phyloP scores from a whole-genome alignment of 2,329 filamentous ascomycete genomes.

The Diaporthe amygdali region DNA sequence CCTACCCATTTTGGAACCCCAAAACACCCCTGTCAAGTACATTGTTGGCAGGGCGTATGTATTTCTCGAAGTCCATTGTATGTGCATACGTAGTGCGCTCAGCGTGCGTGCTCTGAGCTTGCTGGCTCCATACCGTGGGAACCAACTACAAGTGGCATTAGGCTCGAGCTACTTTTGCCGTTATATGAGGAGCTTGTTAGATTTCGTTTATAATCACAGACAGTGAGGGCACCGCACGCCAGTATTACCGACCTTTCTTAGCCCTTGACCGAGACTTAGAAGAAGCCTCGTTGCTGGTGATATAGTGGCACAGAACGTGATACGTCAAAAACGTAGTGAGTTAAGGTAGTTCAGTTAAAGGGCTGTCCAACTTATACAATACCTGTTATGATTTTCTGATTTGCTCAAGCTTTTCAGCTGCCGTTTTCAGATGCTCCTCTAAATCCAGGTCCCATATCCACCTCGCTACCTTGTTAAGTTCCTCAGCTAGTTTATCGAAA shows the following conservation, averaged over 20 bases:
- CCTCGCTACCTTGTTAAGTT: not conserved
- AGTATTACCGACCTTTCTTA: not conserved
- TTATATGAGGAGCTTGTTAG: not conserved
- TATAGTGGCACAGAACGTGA: not conserved
- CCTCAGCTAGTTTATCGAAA: not conserved
- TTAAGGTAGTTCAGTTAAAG: not conserved
- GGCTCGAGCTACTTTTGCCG: not conserved
- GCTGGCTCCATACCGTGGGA: too few relatives aligned
- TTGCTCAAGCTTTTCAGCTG: not conserved
- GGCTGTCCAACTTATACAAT: not conserved
- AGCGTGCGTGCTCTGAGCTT: too few relatives aligned
- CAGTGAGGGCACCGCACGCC: not conserved
- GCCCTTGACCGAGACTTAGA: not conserved
- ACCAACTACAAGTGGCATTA: not conserved
- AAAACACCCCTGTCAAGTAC: too few relatives aligned
- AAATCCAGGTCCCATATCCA: slow-evolving; percentile 13
- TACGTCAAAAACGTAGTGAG: not conserved
- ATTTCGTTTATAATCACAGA: not conserved
- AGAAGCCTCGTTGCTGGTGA: not conserved
- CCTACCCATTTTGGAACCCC: too few relatives aligned
- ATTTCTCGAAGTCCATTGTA: too few relatives aligned
- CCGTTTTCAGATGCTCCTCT: not conserved
- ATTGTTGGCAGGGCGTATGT: too few relatives aligned
- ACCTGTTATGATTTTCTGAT: not conserved
- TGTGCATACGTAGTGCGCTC: too few relatives aligned